These are phyloP conservation scores for Phyllosticta capitalensis DNA, from an alignment of 2,329 filamentous ascomycete species.

Conservation along the genomic window DNA sequence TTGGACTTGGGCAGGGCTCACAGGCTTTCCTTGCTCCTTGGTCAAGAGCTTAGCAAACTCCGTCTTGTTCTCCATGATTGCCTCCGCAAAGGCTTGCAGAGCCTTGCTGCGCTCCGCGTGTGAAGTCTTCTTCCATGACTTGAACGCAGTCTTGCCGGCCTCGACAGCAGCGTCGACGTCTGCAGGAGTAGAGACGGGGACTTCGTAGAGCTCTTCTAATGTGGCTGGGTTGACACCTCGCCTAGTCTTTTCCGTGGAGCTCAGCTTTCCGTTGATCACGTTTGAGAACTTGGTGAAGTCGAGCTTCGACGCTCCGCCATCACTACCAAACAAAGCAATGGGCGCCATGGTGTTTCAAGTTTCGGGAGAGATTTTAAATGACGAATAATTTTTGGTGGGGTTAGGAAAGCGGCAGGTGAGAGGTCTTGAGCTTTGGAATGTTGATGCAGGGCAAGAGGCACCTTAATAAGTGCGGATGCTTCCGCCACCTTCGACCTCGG, in stretches of 20 bases:
- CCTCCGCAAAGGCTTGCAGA: conserved; percentile 16
- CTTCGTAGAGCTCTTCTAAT: conserved; percentile 35
- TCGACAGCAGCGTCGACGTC: conserved; percentile 42
- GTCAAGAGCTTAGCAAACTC: conserved; percentile 18
- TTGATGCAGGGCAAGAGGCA: background rate
- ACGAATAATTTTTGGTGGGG: background rate
- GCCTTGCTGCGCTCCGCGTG: conserved; percentile 16
- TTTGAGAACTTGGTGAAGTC: conserved; percentile 23
- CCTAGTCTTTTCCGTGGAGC: conserved; percentile 32
- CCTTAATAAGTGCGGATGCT: background rate
- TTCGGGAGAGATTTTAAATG: background rate
- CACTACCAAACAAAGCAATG: background rate
- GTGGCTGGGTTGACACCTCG: conserved; percentile 43
- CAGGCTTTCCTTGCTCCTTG: conserved; percentile 20
- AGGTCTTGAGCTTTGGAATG: background rate
- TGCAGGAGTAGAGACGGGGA: conserved; percentile 35
- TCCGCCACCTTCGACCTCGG: background rate
- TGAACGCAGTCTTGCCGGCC: conserved; percentile 35
- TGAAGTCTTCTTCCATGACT: conserved; percentile 29
- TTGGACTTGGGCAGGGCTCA: background rate
- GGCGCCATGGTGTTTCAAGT: background rate
- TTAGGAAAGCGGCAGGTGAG: background rate
- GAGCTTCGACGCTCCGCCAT: background rate
- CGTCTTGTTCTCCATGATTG: conserved; percentile 12
- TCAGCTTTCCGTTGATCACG: conserved; percentile 40